Evolutionary conservation across 345 rosid genomes (phyloP).

Genomic region (Gynandropsis gynandra): DNA sequence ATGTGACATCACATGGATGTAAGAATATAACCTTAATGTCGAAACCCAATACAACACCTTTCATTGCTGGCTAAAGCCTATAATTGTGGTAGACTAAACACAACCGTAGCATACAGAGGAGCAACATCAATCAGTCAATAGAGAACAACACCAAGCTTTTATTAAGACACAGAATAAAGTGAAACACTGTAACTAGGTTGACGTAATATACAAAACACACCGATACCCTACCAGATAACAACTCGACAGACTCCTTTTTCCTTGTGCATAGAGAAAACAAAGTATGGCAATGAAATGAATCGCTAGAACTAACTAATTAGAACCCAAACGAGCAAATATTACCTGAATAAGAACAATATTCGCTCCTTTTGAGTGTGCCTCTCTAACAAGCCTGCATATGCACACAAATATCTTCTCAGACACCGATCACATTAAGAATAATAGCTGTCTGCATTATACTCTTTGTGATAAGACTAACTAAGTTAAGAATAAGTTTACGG

Average conservation of each 20-base stretch:
- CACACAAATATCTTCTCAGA: conserved; percentile 10
- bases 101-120: neutral
- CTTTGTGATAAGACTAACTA: neutral
- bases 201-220: neutral
- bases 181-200: neutral
- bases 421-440: conserved; percentile 1
- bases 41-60: neutral
- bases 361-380: conserved; percentile 51
- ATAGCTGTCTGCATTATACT: neutral
- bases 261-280: too few relatives aligned
- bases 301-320: neutral
- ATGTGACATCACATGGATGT: conserved; percentile 6
- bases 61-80: neutral
- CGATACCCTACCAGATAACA: too few relatives aligned
- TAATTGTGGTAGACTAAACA: neutral
- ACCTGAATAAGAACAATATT: conserved; percentile 92
- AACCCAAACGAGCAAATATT: conserved; percentile 7
- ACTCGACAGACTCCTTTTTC: too few relatives aligned
- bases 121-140: conserved; percentile 2
- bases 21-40: neutral
- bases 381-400: conserved; percentile 40
- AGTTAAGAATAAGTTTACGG: neutral
- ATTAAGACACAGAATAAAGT: neutral
- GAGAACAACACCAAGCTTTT: neutral
- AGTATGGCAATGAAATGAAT: too few relatives aligned